These are phyloP conservation scores for Cercospora brassicicola DNA, from an alignment of 2,329 filamentous ascomycete species.

Conservation along the genomic window DNA sequence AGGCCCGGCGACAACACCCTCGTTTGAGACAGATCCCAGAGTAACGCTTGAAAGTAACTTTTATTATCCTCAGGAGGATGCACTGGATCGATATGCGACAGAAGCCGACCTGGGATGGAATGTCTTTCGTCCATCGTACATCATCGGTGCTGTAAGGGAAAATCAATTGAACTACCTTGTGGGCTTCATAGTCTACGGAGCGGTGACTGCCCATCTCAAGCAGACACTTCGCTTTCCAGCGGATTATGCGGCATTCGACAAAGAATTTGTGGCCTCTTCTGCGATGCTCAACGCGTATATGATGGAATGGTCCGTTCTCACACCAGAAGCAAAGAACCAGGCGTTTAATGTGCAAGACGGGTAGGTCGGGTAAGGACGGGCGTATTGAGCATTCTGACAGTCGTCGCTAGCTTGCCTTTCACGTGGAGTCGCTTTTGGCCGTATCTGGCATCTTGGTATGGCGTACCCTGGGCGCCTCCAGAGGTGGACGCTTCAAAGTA, in stretches of 20 bases:
- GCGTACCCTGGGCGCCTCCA: slow-evolving; percentile 23
- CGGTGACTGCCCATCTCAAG: slow-evolving; percentile 45
- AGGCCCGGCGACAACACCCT: slow-evolving; percentile 46
- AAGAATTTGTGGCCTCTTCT: slow-evolving; percentile 43
- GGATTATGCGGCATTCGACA: slow-evolving; percentile 49
- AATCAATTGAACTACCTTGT: slow-evolving; percentile 51
- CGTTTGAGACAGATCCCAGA: slow-evolving; percentile 49
- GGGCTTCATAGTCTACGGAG: slow-evolving; percentile 51
- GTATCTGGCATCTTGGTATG: slow-evolving; percentile 48
- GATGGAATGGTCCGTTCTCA: slow-evolving; percentile 51
- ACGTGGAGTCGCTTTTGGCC: slow-evolving; percentile 53
- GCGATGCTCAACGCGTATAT: slow-evolving; percentile 51
- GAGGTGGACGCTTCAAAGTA: slow-evolving; percentile 22
- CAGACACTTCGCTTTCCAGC: slow-evolving; percentile 47
- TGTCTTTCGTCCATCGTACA: slow-evolving; percentile 48
- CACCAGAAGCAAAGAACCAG: slow-evolving; percentile 42
- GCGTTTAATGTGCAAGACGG: slow-evolving; percentile 53
- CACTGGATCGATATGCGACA: slow-evolving; percentile 45
- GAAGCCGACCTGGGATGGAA: slow-evolving; percentile 41
- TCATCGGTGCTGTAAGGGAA: slow-evolving; percentile 52
- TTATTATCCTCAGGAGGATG: slow-evolving; percentile 56
- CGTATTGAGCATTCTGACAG: neutral
- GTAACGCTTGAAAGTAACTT: slow-evolving; percentile 52
- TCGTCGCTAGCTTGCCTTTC: slow-evolving; percentile 35
- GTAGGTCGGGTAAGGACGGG: slow-evolving; percentile 1